Percentiles rank a stretch among this genome's conserved stretches.
These are phyloP conservation scores for Lojkania enalia DNA, from an alignment of 2,329 filamentous ascomycete genomes.

Conservation along the genomic window DNA sequence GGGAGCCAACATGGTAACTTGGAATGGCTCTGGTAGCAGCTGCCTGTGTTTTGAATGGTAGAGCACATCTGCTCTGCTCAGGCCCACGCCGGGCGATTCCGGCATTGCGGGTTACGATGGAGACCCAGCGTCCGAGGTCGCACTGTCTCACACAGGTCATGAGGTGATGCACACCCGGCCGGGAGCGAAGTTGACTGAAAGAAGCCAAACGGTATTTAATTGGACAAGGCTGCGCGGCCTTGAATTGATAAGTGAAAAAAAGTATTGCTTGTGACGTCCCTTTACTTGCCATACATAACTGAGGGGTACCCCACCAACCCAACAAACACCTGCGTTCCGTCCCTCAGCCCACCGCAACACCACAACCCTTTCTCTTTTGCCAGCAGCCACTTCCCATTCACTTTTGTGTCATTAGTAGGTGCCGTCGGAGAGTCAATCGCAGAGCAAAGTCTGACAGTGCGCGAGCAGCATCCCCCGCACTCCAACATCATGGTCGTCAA, in stretches of 20 bases:
- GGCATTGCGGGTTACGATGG: conserved; percentile 21
- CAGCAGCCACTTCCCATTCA: conserved; percentile 18
- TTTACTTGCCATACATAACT: background rate
- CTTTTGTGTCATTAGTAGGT: conserved; percentile 28
- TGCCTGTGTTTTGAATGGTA: conserved; percentile 17
- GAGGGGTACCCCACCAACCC: conserved; percentile 30
- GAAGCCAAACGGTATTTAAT: conserved; percentile 21
- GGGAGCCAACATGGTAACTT: too few species aligned
- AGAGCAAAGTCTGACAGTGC: conserved; percentile 12
- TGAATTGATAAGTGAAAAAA: conserved; percentile 35
- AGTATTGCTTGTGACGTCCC: conserved; percentile 34
- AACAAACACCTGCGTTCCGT: conserved; percentile 24
- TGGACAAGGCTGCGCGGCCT: conserved; percentile 27
- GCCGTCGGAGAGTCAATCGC: conserved; percentile 13
- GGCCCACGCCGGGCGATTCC: conserved; percentile 29
- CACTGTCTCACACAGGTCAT: conserved; percentile 16
- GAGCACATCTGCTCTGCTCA: conserved; percentile 16
- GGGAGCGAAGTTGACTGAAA: conserved; percentile 33
- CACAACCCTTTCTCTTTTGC: conserved; percentile 27
- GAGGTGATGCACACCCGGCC: conserved; percentile 32
- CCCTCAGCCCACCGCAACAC: conserved; percentile 6
- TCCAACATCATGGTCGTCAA: conserved; percentile 52
- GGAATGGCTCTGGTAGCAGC: too few species aligned
- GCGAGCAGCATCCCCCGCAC: conserved; percentile 21
- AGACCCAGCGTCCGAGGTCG: conserved; percentile 31